A percentile compares a stretch with the other conserved stretches of the same genome.
These are phyloP conservation scores for Sclerotinia sclerotiorum DNA, from an alignment of 2,329 filamentous ascomycete genomes.

Conservation along the genomic window DNA sequence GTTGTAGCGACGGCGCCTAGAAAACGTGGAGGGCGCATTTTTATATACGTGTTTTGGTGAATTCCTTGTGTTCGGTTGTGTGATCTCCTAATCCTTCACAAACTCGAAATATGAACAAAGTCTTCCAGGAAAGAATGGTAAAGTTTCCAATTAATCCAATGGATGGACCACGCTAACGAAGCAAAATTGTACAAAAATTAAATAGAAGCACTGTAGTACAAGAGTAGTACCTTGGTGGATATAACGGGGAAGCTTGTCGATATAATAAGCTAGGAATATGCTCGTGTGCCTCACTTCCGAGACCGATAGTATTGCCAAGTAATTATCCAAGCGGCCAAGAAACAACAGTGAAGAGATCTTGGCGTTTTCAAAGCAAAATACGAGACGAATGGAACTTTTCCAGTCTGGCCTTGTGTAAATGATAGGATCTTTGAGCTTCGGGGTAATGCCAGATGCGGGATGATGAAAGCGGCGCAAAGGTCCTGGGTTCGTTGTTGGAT, in stretches of 20 bases:
- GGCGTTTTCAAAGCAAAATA: conserved; percentile 14
- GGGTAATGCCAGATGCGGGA: conserved; percentile 2
- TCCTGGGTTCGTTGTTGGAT: neutral
- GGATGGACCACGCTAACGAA: neutral
- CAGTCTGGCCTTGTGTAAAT: neutral
- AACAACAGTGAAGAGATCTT: conserved; percentile 24
- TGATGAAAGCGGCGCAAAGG: neutral
- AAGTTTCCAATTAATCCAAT: neutral
- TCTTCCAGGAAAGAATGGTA: neutral
- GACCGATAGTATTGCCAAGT: conserved; percentile 14
- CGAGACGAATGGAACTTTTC: neutral
- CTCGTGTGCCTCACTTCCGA: conserved; percentile 21
- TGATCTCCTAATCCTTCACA: neutral
- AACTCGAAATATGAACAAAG: neutral
- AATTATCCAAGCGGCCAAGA: conserved; percentile 20
- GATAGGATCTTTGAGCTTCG: neutral
- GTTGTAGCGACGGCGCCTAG: conserved; percentile 8
- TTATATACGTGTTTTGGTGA: neutral
- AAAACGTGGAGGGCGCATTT: conserved; percentile 19
- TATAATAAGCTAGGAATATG: conserved; percentile 5
- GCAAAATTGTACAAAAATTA: neutral
- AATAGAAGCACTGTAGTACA: neutral
- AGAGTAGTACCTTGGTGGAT: neutral
- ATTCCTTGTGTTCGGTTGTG: neutral
- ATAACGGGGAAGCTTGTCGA: neutral